Conservation (phyloP, 2,329 filamentous ascomycete genomes). For the Exophiala mesophila region DNA sequence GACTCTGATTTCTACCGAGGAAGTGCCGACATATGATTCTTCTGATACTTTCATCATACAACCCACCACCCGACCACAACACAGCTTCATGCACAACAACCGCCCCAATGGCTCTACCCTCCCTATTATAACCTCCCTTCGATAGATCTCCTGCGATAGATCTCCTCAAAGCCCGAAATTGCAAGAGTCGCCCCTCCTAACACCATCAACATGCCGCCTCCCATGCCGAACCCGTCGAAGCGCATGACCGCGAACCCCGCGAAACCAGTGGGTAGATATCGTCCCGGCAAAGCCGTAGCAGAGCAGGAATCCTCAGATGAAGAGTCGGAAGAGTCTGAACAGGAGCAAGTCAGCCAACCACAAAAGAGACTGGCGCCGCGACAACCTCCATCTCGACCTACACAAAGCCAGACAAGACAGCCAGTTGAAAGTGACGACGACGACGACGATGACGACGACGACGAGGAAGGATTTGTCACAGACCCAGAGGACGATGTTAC, state of each 20-base stretch:
- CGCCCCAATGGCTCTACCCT: no score
- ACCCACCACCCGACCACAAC: no score
- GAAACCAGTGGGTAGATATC: slow-evolving; percentile 68
- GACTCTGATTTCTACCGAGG: no score
- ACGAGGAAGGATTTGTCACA: slow-evolving; percentile 58
- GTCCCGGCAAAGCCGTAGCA: slow-evolving; percentile 69
- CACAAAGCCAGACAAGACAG: slow-evolving; percentile 25
- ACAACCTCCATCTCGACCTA: slow-evolving; percentile 40
- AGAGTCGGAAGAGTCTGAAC: slow-evolving; percentile 49
- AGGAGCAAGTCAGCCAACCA: slow-evolving; percentile 44
- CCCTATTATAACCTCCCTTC: no score
- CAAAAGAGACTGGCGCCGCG: slow-evolving; percentile 37
- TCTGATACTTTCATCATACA: no score
- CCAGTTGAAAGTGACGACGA: slow-evolving; percentile 23
- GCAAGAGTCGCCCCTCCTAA: slow-evolving; percentile 1
- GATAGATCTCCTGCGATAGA: no score
- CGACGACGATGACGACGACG: slow-evolving; percentile 41
- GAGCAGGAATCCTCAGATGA: slow-evolving; percentile 46
- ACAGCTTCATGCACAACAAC: no score
- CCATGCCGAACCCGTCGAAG: slow-evolving; percentile 48
- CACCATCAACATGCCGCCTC: slow-evolving; percentile 39
- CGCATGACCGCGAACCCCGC: slow-evolving; percentile 91
- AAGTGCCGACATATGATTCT: no score
- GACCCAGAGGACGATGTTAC: slow-evolving; percentile 44
- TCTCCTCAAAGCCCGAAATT: not conserved